A percentile compares a stretch with the other conserved stretches of the same genome.
Conservation (phyloP, 1,139 yeast genomes). For the Geotrichum cucujoidarum region DNA sequence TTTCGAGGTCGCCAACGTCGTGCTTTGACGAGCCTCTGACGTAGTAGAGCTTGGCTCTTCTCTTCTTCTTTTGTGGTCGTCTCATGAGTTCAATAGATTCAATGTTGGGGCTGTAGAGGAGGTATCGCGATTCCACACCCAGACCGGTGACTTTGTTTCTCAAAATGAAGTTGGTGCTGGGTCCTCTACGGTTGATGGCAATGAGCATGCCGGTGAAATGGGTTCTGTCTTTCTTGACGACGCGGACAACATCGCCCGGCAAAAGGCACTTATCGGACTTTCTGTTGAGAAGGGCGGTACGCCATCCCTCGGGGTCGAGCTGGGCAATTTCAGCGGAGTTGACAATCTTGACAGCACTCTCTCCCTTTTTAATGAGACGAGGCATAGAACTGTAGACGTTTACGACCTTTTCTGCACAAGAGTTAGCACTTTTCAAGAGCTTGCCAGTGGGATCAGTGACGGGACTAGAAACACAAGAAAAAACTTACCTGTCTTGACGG, state of each 20-base stretch:
- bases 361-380: slow-evolving; percentile 25
- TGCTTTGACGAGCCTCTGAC: slow-evolving; percentile 69
- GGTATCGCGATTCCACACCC: slow-evolving; percentile 77
- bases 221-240: slow-evolving; percentile 64
- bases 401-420: slow-evolving; percentile 28
- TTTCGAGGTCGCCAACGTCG: slow-evolving; percentile 77
- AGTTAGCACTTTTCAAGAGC: slow-evolving; percentile 5
- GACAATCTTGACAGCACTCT: slow-evolving; percentile 28
- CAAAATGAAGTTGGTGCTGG: slow-evolving; percentile 66
- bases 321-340: slow-evolving; percentile 47
- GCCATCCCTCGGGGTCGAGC: slow-evolving; percentile 70
- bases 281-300: slow-evolving; percentile 56
- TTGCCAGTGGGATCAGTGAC: neutral
- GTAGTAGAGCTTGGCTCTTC: slow-evolving; percentile 79
- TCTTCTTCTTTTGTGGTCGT: slow-evolving; percentile 64
- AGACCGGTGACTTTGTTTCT: slow-evolving; percentile 74
- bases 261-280: slow-evolving; percentile 50
- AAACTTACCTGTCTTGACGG: slow-evolving; percentile 13
- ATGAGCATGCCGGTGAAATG: slow-evolving; percentile 72
- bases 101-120: slow-evolving; percentile 71
- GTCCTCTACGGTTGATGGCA: slow-evolving; percentile 64
- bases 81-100: slow-evolving; percentile 68
- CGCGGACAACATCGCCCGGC: slow-evolving; percentile 78
- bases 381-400: slow-evolving; percentile 35
- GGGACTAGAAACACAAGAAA: neutral